phyloP scores from a whole-genome alignment of 257 asterid genomes.

The Solanum habrochaites region DNA sequence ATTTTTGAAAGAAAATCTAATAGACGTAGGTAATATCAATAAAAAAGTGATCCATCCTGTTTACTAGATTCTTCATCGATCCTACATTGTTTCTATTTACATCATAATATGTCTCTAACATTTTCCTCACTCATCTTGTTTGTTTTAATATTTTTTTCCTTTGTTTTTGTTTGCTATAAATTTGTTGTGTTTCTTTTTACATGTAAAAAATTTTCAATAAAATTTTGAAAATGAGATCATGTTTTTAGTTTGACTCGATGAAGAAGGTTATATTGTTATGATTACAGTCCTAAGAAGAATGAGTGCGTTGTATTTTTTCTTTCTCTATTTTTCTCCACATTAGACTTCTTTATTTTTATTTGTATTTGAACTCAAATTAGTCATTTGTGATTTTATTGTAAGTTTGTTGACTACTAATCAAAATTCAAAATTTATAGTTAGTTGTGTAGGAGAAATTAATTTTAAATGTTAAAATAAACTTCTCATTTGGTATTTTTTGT shows the following conservation, averaged over 20 bases:
- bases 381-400: background rate
- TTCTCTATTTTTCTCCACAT: too few species aligned
- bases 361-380: background rate
- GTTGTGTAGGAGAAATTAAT: background rate
- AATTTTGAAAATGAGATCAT: background rate
- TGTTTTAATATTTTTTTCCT: too few species aligned
- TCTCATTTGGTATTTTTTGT: background rate
- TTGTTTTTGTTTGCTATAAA: too few species aligned
- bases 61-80: too few species aligned
- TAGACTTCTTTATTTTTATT: background rate
- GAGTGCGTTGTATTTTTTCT: background rate
- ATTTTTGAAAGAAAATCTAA: too few species aligned
- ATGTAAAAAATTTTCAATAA: background rate
- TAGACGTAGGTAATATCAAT: too few species aligned
- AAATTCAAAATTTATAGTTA: background rate
- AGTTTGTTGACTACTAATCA: background rate
- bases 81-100: too few species aligned
- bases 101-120: too few species aligned
- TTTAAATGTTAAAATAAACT: too few species aligned
- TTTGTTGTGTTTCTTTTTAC: too few species aligned
- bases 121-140: too few species aligned
- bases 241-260: background rate
- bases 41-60: too few species aligned
- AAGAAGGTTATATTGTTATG: background rate
- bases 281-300: background rate